Base-by-base conservation (phyloP, 2,329 filamentous ascomycete genomes). In the Penicillium sp. region DNA sequence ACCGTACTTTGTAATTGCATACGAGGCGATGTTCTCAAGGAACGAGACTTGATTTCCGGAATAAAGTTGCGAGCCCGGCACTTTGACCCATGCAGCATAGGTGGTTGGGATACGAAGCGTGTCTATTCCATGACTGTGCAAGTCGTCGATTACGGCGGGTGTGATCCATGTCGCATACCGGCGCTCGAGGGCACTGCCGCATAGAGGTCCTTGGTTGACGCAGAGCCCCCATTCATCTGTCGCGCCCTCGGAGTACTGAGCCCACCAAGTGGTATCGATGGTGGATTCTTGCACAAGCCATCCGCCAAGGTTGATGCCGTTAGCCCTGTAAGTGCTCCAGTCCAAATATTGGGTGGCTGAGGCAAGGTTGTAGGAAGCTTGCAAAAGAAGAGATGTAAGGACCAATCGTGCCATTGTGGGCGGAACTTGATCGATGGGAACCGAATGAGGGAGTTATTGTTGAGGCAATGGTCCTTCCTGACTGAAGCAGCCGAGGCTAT, bases 271-370 rank as follows among this genome's bases (percentile, higher is more conserved):
- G 3, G 63, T 67, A 45, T 69, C 66, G 38, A 72, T 71, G 44
- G 66, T 70, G 21, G 64, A 66, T 53, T 71, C 65, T 53, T 69
- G 66, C 23, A 64, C 64, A 3, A 71, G 65, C 69, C 67, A 71
- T 19, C 69, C 67, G 45, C 69, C 67, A 1, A 71, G 63, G 31
- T 64, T 62, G 7, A 61, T 56, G 1, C 55, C 62, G n/a, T 61
- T 61, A 11, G 62, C 55, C 6, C 48, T 56, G 55, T 58, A 59
- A 1, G 55, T 61, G 30, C 31, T 41, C 49, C 58, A 64, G 26
- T 61, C 46, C 31, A 58, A 49, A 47, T 58, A 58, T 46, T 58
- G 48, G 31, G 21, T 17, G 5, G 54, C 35, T 48, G 46, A 13
- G 29, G 23, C 35, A 21, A 54, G 17, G 38, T 13, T 41, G 51